Evolutionary conservation across 345 rosid species (phyloP).

Genomic region (Leavenworthia alabamica): DNA sequence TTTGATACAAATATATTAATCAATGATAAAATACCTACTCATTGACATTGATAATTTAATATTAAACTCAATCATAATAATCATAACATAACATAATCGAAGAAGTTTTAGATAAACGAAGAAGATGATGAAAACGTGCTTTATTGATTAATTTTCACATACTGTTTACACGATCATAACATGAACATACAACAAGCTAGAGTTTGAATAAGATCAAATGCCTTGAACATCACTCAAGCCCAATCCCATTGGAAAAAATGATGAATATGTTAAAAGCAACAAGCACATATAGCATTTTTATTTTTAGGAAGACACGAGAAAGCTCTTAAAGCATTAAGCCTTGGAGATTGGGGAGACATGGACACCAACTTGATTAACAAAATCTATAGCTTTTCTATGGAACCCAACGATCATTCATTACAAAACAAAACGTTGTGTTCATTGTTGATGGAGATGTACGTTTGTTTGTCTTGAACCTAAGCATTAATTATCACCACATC

Average conservation of each 20-base stretch:
- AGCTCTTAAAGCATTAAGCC: background rate
- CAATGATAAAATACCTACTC: background rate
- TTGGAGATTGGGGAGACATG: conserved; percentile 12
- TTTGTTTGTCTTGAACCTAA: conserved; percentile 18
- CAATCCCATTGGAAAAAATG: background rate
- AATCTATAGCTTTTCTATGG: conserved; percentile 18
- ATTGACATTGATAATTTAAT: background rate
- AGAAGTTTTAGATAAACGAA: no score
- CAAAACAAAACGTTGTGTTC: background rate
- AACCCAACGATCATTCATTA: conserved; percentile 16
- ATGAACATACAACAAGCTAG: background rate
- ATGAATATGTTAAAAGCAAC: background rate
- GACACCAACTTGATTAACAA: conserved; percentile 20
- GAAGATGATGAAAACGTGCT: no score
- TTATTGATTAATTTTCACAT: no score
- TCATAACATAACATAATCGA: background rate
- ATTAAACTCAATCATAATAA: background rate
- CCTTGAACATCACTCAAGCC: background rate
- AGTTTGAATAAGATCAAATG: background rate
- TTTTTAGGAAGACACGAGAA: background rate
- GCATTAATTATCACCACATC: conserved; percentile 5
- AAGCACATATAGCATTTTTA: background rate
- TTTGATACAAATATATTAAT: background rate
- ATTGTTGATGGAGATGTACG: conserved; percentile 9
- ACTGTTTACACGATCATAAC: no score